Evolutionary conservation across 1,284 basidiomycete genomes (phyloP).

Genomic region (Thelephora terrestris): DNA sequence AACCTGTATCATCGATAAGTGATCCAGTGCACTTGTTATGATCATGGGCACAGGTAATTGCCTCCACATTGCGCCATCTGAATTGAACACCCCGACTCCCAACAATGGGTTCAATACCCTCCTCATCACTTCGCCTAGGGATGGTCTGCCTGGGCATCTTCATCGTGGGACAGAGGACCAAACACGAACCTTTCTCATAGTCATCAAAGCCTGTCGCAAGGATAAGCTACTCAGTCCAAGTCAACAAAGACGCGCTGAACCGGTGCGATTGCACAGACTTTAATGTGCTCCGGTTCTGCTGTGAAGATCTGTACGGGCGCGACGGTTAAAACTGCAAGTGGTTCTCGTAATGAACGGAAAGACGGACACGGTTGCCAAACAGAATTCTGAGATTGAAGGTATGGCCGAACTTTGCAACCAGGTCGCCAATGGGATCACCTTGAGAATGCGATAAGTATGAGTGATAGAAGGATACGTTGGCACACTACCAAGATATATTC

Average conservation of each 20-base stretch:
- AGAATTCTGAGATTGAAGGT: background rate
- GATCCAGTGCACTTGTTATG: background rate
- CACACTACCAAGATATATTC: background rate
- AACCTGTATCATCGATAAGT: slow-evolving; percentile 10
- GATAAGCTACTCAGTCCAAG: slow-evolving; percentile 1
- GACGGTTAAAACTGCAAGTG: background rate
- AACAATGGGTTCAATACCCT: slow-evolving; percentile 1
- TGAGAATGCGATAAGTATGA: background rate
- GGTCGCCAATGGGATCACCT: background rate
- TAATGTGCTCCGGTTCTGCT: slow-evolving; percentile 7
- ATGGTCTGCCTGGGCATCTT: background rate
- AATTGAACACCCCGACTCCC: slow-evolving; percentile 10
- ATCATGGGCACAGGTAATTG: background rate
- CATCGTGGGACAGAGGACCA: background rate
- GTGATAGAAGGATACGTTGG: background rate
- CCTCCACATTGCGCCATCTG: slow-evolving; percentile 6
- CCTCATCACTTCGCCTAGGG: background rate
- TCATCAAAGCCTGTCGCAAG: slow-evolving; percentile 5
- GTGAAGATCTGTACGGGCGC: slow-evolving; percentile 8
- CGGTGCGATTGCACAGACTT: background rate
- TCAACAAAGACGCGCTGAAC: background rate
- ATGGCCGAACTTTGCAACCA: background rate
- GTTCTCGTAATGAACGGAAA: background rate
- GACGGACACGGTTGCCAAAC: background rate
- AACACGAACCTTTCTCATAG: slow-evolving; percentile 5